A percentile compares a stretch with the other conserved stretches of the same genome.
Conservation (phyloP, 352 stramenopile species). For the Phytophthora rubi region DNA sequence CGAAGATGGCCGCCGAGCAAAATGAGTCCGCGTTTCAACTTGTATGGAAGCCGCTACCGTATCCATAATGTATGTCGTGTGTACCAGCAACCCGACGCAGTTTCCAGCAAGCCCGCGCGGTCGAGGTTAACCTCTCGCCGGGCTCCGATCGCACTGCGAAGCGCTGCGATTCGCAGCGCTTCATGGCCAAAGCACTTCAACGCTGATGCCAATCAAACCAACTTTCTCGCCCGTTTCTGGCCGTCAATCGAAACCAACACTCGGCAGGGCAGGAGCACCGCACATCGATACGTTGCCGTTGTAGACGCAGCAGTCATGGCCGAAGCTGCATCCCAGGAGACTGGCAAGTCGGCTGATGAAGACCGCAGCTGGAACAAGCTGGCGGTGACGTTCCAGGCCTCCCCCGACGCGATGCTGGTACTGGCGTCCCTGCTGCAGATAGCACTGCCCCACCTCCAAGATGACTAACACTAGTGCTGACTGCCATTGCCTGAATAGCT, state of each 20-base stretch:
- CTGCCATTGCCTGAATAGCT: constrained; percentile 40
- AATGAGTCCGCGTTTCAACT: too few species aligned
- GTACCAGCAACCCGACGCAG: too few species aligned
- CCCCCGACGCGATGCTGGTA: constrained; percentile 59
- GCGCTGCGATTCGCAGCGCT: too few species aligned
- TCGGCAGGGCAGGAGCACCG: constrained; percentile 15
- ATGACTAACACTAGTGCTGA: not conserved
- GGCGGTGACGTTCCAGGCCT: constrained; percentile 39
- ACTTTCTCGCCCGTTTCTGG: constrained; percentile 16
- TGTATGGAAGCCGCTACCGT: too few species aligned
- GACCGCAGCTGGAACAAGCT: constrained; percentile 45
- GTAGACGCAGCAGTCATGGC: constrained; percentile 10
- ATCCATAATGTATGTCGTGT: too few species aligned
- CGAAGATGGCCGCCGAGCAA: too few species aligned
- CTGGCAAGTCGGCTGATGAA: not conserved
- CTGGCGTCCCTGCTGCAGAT: not conserved
- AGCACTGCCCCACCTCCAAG: not conserved
- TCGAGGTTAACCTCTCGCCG: too few species aligned
- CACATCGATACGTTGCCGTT: constrained; percentile 10
- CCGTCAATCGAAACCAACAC: constrained; percentile 5
- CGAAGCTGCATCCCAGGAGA: not conserved
- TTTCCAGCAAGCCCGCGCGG: too few species aligned
- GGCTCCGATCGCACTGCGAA: too few species aligned
- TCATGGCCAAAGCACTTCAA: too few species aligned
- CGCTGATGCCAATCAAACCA: constrained; percentile 10